Evolutionary conservation across 2,329 filamentous ascomycete species (phyloP).

Genomic region (Daldinia sp.): DNA sequence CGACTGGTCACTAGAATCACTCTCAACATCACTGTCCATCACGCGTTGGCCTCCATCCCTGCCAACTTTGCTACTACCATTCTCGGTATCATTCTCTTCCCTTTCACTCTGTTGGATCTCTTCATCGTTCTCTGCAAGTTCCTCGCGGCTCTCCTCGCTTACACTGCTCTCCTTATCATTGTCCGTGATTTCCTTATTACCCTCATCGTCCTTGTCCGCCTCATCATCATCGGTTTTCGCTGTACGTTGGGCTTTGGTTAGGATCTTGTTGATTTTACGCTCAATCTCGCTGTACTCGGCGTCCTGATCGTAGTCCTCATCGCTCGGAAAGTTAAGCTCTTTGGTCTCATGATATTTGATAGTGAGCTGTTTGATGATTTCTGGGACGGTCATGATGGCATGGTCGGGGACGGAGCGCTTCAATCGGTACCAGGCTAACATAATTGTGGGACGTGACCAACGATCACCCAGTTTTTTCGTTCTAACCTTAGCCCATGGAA

Average conservation of each 20-base stretch:
- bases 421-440: constrained; percentile 51
- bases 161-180: constrained; percentile 1
- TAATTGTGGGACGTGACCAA: constrained; percentile 47
- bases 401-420: constrained; percentile 43
- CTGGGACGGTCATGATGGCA: constrained; percentile 43
- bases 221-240: constrained; percentile 46
- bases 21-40: neutral
- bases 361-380: constrained; percentile 42
- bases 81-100: constrained; percentile 20
- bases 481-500: constrained; percentile 50
- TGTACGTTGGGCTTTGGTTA: constrained; percentile 21
- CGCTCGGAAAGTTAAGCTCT: constrained; percentile 42
- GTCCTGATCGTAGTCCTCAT: constrained; percentile 41
- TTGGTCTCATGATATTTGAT: constrained; percentile 42
- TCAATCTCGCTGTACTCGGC: constrained; percentile 47
- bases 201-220: constrained; percentile 24
- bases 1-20: constrained; percentile 5
- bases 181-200: neutral
- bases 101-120: constrained; percentile 29
- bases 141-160: neutral
- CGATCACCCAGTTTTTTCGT: constrained; percentile 25
- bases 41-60: neutral
- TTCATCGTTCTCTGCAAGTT: constrained; percentile 28
- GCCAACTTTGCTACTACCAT: neutral
- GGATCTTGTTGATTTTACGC: constrained; percentile 44